Evolutionary conservation across 106 monocot genomes (phyloP).

Genomic region (Posidonia australis): DNA sequence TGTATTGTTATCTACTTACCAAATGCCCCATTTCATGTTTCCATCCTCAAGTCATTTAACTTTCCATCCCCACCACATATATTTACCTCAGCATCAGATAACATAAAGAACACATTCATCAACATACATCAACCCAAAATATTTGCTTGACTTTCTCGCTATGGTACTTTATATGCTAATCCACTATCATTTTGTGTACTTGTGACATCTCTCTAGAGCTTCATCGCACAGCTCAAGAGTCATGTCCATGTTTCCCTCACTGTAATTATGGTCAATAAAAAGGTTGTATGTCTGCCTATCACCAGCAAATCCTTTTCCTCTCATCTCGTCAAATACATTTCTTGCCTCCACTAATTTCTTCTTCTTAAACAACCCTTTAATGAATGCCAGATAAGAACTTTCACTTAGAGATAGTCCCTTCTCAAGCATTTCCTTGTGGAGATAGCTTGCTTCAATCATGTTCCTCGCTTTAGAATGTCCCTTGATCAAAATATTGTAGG

Average conservation of each 20-base stretch:
- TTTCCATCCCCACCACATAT: background rate
- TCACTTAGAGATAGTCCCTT: slow-evolving; percentile 54
- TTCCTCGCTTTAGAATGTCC: slow-evolving; percentile 92
- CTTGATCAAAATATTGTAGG: slow-evolving; percentile 80
- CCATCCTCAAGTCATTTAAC: background rate
- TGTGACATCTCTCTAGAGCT: slow-evolving; percentile 36
- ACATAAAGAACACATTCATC: background rate
- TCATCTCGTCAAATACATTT: slow-evolving; percentile 81
- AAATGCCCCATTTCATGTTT: background rate
- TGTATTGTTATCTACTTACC: too few species aligned
- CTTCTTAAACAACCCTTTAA: slow-evolving; percentile 48
- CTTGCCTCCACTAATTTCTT: slow-evolving; percentile 67
- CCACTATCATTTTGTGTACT: background rate
- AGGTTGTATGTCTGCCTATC: slow-evolving; percentile 49
- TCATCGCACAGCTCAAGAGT: slow-evolving; percentile 78
- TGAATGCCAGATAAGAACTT: slow-evolving; percentile 55
- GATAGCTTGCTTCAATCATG: slow-evolving; percentile 83
- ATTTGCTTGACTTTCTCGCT: background rate
- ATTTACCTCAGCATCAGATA: background rate
- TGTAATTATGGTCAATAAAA: slow-evolving; percentile 57
- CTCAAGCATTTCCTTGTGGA: slow-evolving; percentile 59
- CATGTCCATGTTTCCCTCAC: slow-evolving; percentile 49
- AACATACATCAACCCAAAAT: background rate
- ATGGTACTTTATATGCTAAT: background rate
- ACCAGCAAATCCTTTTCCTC: slow-evolving; percentile 25